phyloP scores from a whole-genome alignment of 2,329 filamentous ascomycete species.

The Penicillium sp. region DNA sequence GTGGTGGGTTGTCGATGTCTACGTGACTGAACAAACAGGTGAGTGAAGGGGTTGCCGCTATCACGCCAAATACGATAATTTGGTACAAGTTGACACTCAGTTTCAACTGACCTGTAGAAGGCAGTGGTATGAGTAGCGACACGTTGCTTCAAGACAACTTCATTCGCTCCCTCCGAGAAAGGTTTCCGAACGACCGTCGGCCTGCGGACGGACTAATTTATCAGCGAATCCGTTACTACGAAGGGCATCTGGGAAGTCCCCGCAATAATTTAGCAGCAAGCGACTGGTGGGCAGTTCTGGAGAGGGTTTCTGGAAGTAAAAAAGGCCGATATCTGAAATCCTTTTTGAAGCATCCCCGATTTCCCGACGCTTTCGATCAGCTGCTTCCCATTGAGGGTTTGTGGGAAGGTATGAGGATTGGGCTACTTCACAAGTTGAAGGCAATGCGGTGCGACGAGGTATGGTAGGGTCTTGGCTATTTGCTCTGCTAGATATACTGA shows the following conservation, averaged over 20 bases:
- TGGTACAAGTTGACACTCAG: no score
- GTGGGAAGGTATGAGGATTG: slow-evolving; percentile 3
- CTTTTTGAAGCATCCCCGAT: no score
- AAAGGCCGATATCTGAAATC: neutral
- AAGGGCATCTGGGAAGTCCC: neutral
- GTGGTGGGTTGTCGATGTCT: slow-evolving; percentile 15
- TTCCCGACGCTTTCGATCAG: neutral
- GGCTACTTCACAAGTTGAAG: slow-evolving; percentile 2
- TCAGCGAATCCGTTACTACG: neutral
- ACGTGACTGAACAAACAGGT: slow-evolving; percentile 2
- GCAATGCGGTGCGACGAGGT: slow-evolving; percentile 3
- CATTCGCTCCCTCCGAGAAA: slow-evolving; percentile 1
- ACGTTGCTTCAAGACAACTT: neutral
- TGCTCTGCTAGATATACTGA: neutral
- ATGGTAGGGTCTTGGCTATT: no score
- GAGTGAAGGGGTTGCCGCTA: no score
- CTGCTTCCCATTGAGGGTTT: neutral
- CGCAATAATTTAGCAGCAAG: neutral
- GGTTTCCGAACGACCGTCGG: neutral
- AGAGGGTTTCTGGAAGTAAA: neutral
- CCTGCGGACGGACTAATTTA: slow-evolving; percentile 4
- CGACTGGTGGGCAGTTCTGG: slow-evolving; percentile 4
- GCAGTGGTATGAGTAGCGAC: no score
- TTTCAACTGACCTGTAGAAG: no score
- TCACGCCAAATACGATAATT: no score